These are phyloP conservation scores for Pythium scleroteichum DNA, from an alignment of 352 stramenopile genomes.

Conservation along the genomic window DNA sequence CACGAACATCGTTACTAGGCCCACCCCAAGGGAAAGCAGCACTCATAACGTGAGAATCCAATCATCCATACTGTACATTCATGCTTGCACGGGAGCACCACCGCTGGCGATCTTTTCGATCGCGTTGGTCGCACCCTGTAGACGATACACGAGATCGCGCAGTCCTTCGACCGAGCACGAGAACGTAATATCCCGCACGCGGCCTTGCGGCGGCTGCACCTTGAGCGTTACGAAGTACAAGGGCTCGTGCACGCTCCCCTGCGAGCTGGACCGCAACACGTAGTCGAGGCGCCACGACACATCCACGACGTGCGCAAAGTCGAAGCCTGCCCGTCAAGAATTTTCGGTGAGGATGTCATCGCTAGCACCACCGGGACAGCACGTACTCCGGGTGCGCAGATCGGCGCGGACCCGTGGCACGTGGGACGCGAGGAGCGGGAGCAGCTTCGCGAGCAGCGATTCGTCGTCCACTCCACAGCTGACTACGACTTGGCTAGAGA, in stretches of 20 bases:
- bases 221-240: slow-evolving; percentile 70
- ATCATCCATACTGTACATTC: not conserved
- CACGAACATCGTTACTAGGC: slow-evolving; percentile 48
- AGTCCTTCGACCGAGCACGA: slow-evolving; percentile 71
- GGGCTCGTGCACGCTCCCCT: slow-evolving; percentile 55
- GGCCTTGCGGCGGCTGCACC: slow-evolving; percentile 45
- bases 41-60: not conserved
- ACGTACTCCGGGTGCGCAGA: slow-evolving; percentile 26
- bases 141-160: slow-evolving; percentile 64
- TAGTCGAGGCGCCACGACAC: slow-evolving; percentile 77
- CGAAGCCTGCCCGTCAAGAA: slow-evolving; percentile 42
- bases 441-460: slow-evolving; percentile 8
- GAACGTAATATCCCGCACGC: slow-evolving; percentile 45
- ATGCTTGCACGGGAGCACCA: no score
- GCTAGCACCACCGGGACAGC: not conserved
- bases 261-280: slow-evolving; percentile 51
- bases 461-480: slow-evolving; percentile 26
- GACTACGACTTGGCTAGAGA: slow-evolving; percentile 8
- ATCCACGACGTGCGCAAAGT: slow-evolving; percentile 75
- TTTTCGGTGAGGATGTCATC: not conserved
- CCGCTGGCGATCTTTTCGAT: slow-evolving; percentile 51
- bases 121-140: slow-evolving; percentile 63
- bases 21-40: not conserved
- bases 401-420: slow-evolving; percentile 17
- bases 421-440: slow-evolving; percentile 18